Conservation (phyloP, 2,329 filamentous ascomycete genomes). For the Monosporascus sp. region DNA sequence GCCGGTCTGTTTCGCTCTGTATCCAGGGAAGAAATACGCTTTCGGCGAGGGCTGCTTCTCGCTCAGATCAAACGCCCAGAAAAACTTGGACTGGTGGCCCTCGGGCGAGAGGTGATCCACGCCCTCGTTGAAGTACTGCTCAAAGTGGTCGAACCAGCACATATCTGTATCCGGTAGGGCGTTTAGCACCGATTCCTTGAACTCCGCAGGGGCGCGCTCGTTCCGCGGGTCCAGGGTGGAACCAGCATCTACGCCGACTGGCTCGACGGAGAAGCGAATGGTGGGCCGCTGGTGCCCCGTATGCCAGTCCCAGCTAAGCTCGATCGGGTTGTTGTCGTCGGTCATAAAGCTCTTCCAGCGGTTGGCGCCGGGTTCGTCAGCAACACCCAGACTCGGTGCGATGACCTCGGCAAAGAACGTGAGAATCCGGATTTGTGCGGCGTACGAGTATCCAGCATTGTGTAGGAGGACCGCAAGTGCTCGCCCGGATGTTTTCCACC, state of each 20-base stretch:
- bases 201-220: constrained; percentile 3
- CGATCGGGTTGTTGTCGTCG: constrained; percentile 32
- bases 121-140: constrained; percentile 4
- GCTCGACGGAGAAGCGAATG: constrained; percentile 29
- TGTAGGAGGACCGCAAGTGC: constrained; percentile 3
- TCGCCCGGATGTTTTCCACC: background rate
- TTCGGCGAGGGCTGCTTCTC: constrained; percentile 12
- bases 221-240: constrained; percentile 21
- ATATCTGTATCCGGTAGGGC: constrained; percentile 12
- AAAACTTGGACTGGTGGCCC: constrained; percentile 14
- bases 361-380: background rate
- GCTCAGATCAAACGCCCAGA: constrained; percentile 23
- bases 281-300: constrained; percentile 14
- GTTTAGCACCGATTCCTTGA: constrained; percentile 2
- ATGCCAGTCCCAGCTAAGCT: constrained; percentile 34
- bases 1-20: constrained; percentile 7
- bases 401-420: constrained; percentile 3
- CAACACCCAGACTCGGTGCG: background rate
- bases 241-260: constrained; percentile 24
- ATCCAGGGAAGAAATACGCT: constrained; percentile 22
- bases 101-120: constrained; percentile 1
- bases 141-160: constrained; percentile 13
- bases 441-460: constrained; percentile 2
- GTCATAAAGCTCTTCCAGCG: constrained; percentile 36
- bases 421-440: background rate